Percentiles rank a stretch among this genome's conserved stretches.
phyloP scores from a whole-genome alignment of 768 basidiomycete genomes.

The Boletus sp. region DNA sequence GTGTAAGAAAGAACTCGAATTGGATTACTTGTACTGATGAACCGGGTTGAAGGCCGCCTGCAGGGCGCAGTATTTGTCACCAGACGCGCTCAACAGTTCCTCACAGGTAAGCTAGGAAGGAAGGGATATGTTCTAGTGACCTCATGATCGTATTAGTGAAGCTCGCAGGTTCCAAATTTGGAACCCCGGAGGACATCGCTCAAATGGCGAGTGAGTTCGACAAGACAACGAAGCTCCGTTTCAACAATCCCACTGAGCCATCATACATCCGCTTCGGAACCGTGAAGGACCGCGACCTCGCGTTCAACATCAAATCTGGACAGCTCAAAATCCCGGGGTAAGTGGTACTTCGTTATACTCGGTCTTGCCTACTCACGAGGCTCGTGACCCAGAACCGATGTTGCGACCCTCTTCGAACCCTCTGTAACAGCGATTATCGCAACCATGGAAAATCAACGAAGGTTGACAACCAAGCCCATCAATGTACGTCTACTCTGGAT shows the following conservation, averaged over 20 bases:
- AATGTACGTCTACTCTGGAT: constrained; percentile 15
- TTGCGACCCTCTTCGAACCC: constrained; percentile 31
- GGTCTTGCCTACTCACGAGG: neutral
- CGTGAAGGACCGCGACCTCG: constrained; percentile 38
- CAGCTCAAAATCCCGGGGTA: constrained; percentile 43
- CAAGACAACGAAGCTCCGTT: constrained; percentile 44
- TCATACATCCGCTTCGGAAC: constrained; percentile 49
- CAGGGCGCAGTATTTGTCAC: constrained; percentile 52
- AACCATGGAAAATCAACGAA: constrained; percentile 24
- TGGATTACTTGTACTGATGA: neutral
- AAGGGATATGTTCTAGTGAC: neutral
- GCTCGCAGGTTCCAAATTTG: constrained; percentile 40
- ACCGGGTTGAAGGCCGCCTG: constrained; percentile 39
- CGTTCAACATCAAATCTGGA: constrained; percentile 42
- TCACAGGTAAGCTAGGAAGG: constrained; percentile 32
- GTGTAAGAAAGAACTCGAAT: constrained; percentile 31
- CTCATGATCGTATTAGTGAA: constrained; percentile 30
- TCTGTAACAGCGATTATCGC: constrained; percentile 20
- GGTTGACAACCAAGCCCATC: constrained; percentile 19
- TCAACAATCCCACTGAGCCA: constrained; percentile 36
- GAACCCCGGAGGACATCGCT: constrained; percentile 37
- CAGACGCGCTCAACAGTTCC: constrained; percentile 38
- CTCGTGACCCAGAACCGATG: constrained; percentile 22
- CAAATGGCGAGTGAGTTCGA: constrained; percentile 45
- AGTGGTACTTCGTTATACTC: neutral